A percentile compares a stretch with the other conserved stretches of the same genome.
Conservation (phyloP, 345 rosid species). For the Salix arbutifolia region DNA sequence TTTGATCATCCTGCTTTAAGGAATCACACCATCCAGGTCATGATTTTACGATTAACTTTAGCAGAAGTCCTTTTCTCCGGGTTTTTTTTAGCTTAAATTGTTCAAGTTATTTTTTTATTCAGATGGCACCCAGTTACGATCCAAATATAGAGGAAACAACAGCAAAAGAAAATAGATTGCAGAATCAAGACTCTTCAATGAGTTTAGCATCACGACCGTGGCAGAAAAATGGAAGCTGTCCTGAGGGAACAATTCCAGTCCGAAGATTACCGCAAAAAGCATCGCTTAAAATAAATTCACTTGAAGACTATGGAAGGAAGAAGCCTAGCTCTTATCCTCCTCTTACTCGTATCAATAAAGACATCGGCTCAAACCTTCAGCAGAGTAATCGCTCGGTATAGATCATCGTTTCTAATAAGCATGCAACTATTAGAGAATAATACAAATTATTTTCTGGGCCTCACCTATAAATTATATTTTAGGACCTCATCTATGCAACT, state of each 20-base stretch:
- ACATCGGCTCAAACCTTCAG: slow-evolving; percentile 18
- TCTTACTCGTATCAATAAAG: neutral
- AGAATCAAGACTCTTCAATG: neutral
- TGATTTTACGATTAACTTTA: neutral
- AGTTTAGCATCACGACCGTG: slow-evolving; percentile 33
- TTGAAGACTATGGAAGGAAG: slow-evolving; percentile 22
- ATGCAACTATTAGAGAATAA: too few species aligned
- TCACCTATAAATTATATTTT: too few species aligned
- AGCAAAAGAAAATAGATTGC: neutral
- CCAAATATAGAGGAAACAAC: slow-evolving; percentile 7
- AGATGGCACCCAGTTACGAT: slow-evolving; percentile 38
- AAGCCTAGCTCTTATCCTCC: slow-evolving; percentile 4
- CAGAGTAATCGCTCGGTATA: slow-evolving; percentile 42
- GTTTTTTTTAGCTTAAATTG: neutral
- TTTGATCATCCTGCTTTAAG: slow-evolving; percentile 46
- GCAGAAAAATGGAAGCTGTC: slow-evolving; percentile 49
- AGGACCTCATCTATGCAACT: too few species aligned
- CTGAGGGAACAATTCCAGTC: slow-evolving; percentile 44
- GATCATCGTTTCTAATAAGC: neutral
- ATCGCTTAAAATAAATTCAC: neutral
- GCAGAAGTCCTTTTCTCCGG: neutral
- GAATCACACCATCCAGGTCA: slow-evolving; percentile 47
- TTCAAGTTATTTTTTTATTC: neutral
- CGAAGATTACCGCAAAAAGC: slow-evolving; percentile 19
- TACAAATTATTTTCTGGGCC: too few species aligned